Evolutionary conservation across 495 filamentous ascomycete species (phyloP), one percentile per base, ranked within the genome.

Genomic region (Talaromyces liani): DNA sequence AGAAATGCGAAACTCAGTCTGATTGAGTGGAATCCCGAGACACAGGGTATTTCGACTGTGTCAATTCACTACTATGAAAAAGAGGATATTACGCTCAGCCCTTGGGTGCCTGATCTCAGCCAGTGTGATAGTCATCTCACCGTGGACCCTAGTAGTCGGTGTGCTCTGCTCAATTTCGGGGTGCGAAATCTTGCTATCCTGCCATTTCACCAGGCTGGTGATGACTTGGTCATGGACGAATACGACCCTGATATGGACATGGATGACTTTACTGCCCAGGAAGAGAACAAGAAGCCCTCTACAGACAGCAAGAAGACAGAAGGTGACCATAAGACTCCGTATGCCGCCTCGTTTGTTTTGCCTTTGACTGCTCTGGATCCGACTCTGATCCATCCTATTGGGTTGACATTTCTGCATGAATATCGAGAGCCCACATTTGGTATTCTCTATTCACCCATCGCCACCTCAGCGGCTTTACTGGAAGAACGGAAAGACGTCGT

Each of bases 21-120:
- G 77, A 85, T 97, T 60, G 91, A 96, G 79, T 99, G 94, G 94
- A 91, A 99, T 72, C 86, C 90, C 20, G 87, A 89, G 67, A 83
- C 83, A 45, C 79, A 91, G 70, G 81, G 83, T 25, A 84, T 98
- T 60, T 85, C 85, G 29, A 99, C 94, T 14, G 85, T 93, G 63
- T 97, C 92, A 29, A 92, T 99, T 67, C 94, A 99, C 77, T 97
- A 93, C 77, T 99, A 98, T 72, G 94, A 99, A 72, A 85, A 92
- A 71, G 93, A 97, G 69, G 92, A 97, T 68, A 78, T 92, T 64
- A 83, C 84, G 63, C 82, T 84, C 33, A 88, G 81, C 68, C 92
- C 87, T 20, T 98, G 87, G 89, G 82, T 84, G 34, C 84, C 86
- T 24, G 85, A 88, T 53, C 71, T 92, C 63, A 84, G 83, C 68